phyloP scores from a whole-genome alignment of 2,329 filamentous ascomycete species.

The Neopestalotiopsis clavispora region DNA sequence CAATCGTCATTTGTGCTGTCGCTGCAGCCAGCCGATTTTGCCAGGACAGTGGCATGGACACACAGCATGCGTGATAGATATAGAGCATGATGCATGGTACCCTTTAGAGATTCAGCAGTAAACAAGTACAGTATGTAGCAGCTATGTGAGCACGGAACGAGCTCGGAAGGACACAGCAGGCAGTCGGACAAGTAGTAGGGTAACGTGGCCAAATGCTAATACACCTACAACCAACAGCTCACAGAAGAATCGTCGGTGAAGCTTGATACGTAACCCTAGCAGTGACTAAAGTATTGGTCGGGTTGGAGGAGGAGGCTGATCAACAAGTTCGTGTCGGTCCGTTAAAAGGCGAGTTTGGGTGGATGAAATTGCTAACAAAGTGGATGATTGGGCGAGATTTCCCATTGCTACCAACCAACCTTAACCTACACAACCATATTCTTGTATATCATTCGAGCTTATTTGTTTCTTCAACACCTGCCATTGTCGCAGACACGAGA shows the following conservation, averaged over 20 bases:
- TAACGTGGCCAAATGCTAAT: background rate
- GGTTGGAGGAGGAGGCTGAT: background rate
- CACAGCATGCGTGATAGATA: background rate
- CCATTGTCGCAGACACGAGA: no score
- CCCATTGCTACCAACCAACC: background rate
- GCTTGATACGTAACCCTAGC: background rate
- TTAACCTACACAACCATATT: no score
- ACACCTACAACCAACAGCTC: background rate
- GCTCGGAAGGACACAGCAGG: background rate
- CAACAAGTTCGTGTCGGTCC: background rate
- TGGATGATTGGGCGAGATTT: background rate
- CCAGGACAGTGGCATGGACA: slow-evolving; percentile 7
- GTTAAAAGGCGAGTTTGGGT: background rate
- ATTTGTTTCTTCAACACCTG: no score
- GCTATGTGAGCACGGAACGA: background rate
- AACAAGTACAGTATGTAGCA: background rate
- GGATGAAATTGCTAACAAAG: background rate
- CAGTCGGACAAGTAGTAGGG: background rate
- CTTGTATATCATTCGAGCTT: no score
- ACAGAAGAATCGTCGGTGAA: background rate
- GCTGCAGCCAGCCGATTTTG: slow-evolving; percentile 8
- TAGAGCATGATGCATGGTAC: background rate
- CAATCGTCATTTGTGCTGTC: slow-evolving; percentile 8
- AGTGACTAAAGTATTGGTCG: background rate
- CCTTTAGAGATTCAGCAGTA: background rate